Evolutionary conservation across 225 moss, liverwort and hornwort species (phyloP).

Genomic region (Takakia lepidozioides): DNA sequence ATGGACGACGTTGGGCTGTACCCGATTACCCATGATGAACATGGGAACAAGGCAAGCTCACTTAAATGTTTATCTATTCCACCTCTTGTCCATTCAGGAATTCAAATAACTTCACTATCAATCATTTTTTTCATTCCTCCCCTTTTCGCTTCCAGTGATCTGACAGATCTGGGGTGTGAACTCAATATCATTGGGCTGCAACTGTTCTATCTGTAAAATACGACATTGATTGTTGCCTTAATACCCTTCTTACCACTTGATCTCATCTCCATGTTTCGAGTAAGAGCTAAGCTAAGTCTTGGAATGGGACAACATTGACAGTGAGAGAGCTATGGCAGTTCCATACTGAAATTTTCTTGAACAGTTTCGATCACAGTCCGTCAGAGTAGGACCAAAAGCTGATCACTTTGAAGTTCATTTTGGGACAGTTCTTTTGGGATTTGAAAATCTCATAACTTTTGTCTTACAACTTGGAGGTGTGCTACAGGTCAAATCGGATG

Average conservation of each 20-base stretch:
- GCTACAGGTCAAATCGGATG: conserved; percentile 44
- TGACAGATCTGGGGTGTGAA: background rate
- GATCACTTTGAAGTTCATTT: background rate
- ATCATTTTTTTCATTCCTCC: background rate
- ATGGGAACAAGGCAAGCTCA: conserved; percentile 47
- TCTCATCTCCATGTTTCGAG: too few species aligned
- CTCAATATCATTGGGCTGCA: background rate
- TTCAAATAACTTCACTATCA: background rate
- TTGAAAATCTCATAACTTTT: background rate
- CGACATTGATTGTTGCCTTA: too few species aligned
- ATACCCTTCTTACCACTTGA: too few species aligned
- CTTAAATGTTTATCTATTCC: background rate
- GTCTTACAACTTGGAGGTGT: too few species aligned
- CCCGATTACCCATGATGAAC: conserved; percentile 46
- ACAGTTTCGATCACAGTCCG: too few species aligned
- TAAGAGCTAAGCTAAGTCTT: too few species aligned
- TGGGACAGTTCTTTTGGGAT: background rate
- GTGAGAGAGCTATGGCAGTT: too few species aligned
- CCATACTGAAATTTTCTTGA: too few species aligned
- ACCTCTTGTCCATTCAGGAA: too few species aligned
- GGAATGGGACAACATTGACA: too few species aligned
- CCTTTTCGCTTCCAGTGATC: background rate
- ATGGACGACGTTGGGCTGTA: conserved; percentile 85
- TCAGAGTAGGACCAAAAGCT: background rate
- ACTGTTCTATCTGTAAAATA: background rate